Base-by-base conservation (phyloP, 1,284 basidiomycete species). In the Psilocybe mexicana region DNA sequence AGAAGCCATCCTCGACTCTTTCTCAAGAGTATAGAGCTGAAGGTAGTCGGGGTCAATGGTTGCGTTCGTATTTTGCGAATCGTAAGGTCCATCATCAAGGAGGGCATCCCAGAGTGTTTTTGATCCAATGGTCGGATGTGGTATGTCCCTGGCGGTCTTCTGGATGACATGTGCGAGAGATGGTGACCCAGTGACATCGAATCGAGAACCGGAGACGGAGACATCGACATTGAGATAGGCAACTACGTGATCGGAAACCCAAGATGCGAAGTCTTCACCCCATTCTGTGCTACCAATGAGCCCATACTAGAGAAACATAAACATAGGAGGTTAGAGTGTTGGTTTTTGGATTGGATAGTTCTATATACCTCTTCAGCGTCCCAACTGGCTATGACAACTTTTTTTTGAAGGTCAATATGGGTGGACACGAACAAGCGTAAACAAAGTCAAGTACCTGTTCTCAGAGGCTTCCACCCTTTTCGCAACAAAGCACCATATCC, bases 221-320 rank as follows among this genome's bases (percentile, higher is more conserved):
- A 68, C 69, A 81, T 88, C 91, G 26, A 92, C 78, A 70, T 98
- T 98, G 61, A 96, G 74, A 71, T 98, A 98, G 5, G 91, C 83
- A n/a, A 93, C 93, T 42, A 89, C 87, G 61, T 95, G 82, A 46
- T 84, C 74, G 43, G 81, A 78, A 58, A 96, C 85, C 87, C 90
- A 96, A 30, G 86, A 79, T 1, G 87, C 78, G 70, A 95, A 96
- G 71, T 96, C 93, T 74, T 96, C 94, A 6, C 87, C 90, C 80
- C 87, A 94, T 73, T 96, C 93, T 5, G 92, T 94, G 65, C 87
- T 88, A 10, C 94, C 94, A 45, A 97, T 77, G 38, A 96, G 80
- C 28, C 94, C 94, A 60, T 94, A 93, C 85, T 93, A 56, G 43
- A 26, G 51, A 24, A 8, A 23, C 3, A 43, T 57, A 24, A 10